phyloP scores from a whole-genome alignment of 768 basidiomycete genomes.

The Boletus barrowsii region DNA sequence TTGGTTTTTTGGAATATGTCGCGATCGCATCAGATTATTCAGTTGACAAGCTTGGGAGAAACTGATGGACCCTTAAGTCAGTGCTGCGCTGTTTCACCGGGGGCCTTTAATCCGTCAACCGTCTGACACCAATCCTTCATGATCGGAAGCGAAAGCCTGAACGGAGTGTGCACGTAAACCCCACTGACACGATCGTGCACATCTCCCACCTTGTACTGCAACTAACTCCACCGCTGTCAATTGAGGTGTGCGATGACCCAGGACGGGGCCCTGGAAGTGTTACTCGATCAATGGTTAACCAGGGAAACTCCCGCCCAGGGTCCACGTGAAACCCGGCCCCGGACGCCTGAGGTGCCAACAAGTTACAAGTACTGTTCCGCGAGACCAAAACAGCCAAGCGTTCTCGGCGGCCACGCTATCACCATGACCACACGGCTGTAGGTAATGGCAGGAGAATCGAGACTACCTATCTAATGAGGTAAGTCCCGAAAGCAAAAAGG shows the following conservation, averaged over 20 bases:
- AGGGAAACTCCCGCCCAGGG: neutral
- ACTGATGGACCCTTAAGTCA: neutral
- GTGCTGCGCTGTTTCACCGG: neutral
- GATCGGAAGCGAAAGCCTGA: neutral
- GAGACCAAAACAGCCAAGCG: neutral
- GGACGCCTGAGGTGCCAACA: neutral
- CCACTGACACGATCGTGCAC: neutral
- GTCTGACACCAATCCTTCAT: neutral
- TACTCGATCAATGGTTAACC: neutral
- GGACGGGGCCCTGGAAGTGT: neutral
- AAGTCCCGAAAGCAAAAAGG: too few relatives aligned
- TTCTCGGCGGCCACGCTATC: neutral
- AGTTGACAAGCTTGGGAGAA: conserved; percentile 2
- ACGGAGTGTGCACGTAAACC: neutral
- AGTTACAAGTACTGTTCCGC: neutral
- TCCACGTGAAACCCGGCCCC: neutral
- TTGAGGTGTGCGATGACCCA: neutral
- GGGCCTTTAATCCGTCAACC: neutral
- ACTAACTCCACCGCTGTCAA: neutral
- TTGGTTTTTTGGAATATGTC: conserved; percentile 5
- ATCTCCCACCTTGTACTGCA: neutral
- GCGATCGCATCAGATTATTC: neutral
- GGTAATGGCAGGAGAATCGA: too few relatives aligned
- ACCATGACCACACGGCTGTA: neutral
- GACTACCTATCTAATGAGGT: neutral